phyloP scores from a whole-genome alignment of 2,329 filamentous ascomycete genomes.

The Venturiaceae sp. region DNA sequence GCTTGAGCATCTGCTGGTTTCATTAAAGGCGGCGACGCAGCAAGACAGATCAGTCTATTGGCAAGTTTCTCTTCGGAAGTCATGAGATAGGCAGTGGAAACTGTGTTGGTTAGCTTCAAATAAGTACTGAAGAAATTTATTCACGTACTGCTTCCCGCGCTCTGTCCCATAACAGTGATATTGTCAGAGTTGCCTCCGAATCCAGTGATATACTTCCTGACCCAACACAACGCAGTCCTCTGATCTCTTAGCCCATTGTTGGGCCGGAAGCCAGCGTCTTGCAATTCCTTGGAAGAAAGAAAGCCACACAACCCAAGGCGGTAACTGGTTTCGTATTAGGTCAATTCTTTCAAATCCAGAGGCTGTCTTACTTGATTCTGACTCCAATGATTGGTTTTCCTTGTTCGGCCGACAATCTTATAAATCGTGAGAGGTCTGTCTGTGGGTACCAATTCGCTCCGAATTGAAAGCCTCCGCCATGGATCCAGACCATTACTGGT shows the following conservation, averaged over 20 bases:
- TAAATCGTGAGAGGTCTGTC: not conserved
- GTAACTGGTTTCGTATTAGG: not conserved
- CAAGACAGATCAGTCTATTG: conserved; percentile 16
- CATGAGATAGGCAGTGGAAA: not conserved
- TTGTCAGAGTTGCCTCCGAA: not conserved
- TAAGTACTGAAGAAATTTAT: not conserved
- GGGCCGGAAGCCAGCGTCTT: not conserved
- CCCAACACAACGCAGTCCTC: not conserved
- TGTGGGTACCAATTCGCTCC: not conserved
- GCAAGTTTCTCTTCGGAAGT: not conserved
- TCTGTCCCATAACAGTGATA: not conserved
- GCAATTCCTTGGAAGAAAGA: not conserved
- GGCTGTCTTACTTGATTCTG: not conserved
- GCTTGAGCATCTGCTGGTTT: conserved; percentile 26
- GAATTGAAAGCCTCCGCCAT: conserved; percentile 31
- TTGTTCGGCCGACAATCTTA: not conserved
- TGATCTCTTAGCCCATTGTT: not conserved
- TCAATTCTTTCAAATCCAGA: not conserved
- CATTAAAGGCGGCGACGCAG: conserved; percentile 27
- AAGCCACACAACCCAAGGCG: not conserved
- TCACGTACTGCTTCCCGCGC: conserved; percentile 16
- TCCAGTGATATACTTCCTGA: not conserved
- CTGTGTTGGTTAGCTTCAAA: not conserved
- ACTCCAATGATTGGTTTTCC: not conserved
- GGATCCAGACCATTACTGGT: conserved; percentile 54